phyloP scores from a whole-genome alignment of 2,329 filamentous ascomycete species.

The Penicillium polonicum region DNA sequence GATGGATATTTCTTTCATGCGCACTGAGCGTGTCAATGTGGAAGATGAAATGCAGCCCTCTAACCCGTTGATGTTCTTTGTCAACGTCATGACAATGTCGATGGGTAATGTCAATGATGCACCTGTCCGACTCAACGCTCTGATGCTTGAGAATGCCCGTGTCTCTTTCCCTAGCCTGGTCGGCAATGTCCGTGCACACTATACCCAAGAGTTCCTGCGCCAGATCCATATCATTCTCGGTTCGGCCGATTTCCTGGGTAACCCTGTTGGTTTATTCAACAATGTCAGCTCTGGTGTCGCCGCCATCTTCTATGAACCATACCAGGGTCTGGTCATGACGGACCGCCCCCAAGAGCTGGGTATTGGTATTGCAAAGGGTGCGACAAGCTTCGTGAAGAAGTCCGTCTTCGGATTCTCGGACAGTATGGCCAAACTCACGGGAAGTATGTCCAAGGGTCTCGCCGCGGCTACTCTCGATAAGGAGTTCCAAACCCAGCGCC shows the following conservation, averaged over 20 bases:
- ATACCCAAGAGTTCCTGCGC: constrained; percentile 92
- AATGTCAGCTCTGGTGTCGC: constrained; percentile 96
- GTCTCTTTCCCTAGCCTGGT: constrained; percentile 82
- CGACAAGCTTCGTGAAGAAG: constrained; percentile 97
- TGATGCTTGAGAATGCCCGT: constrained; percentile 92
- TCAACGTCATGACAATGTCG: constrained; percentile 98
- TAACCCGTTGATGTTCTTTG: constrained; percentile 97
- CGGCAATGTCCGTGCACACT: constrained; percentile 87
- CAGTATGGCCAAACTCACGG: constrained; percentile 96
- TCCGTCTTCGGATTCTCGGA: constrained; percentile 96
- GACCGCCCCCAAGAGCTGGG: constrained; percentile 94
- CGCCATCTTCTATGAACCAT: constrained; percentile 98
- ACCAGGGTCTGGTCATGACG: constrained; percentile 94
- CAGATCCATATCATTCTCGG: constrained; percentile 97
- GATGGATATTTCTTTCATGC: constrained; percentile 92
- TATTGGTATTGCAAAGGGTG: constrained; percentile 91
- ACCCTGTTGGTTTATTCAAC: constrained; percentile 96
- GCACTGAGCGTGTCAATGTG: constrained; percentile 92
- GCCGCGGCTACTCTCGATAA: constrained; percentile 96
- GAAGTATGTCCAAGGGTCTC: constrained; percentile 93
- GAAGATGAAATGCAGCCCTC: constrained; percentile 88
- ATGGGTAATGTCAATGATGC: constrained; percentile 99
- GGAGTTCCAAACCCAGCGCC: constrained; percentile 93
- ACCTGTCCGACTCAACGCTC: constrained; percentile 85
- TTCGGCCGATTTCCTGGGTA: constrained; percentile 95